Evolutionary conservation across 768 basidiomycete genomes (phyloP).

Genomic region (Piloderma croceum): DNA sequence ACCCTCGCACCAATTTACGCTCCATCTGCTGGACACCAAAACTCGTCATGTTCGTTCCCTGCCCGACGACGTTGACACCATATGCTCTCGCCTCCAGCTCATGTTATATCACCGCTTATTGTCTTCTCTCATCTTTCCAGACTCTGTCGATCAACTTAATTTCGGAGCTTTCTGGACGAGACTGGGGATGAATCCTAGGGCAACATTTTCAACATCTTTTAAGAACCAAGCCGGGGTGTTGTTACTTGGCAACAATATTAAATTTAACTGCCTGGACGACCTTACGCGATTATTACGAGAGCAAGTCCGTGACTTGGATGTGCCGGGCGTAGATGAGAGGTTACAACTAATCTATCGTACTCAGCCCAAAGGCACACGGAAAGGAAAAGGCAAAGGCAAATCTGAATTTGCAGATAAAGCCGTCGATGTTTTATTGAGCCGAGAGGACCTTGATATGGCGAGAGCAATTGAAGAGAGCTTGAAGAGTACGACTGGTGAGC

Average conservation of each 20-base stretch:
- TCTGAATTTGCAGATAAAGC: constrained; percentile 8
- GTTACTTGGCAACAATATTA: constrained; percentile 4
- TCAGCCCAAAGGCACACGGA: constrained; percentile 1
- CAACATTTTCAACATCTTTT: constrained; percentile 47
- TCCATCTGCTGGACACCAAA: constrained; percentile 64
- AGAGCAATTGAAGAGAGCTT: constrained; percentile 45
- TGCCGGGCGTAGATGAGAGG: constrained; percentile 28
- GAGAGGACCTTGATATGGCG: constrained; percentile 40
- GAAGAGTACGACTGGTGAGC: constrained; percentile 13
- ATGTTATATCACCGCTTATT: constrained; percentile 75
- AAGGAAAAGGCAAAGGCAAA: not conserved
- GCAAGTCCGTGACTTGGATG: constrained; percentile 14
- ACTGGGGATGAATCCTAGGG: constrained; percentile 37
- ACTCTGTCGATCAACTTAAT: constrained; percentile 40
- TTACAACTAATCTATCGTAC: constrained; percentile 39
- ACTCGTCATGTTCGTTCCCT: constrained; percentile 48
- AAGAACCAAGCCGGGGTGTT: constrained; percentile 21
- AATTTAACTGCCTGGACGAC: constrained; percentile 25
- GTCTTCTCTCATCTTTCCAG: constrained; percentile 42
- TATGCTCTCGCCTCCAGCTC: constrained; percentile 60
- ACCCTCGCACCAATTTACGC: constrained; percentile 14
- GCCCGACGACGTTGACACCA: constrained; percentile 53
- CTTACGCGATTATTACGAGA: constrained; percentile 29
- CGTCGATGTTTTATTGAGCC: constrained; percentile 10
- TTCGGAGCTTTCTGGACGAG: constrained; percentile 49